Evolutionary conservation across 345 rosid genomes (phyloP), one percentile per base, ranked within the genome.

Genomic region (Draba incana): DNA sequence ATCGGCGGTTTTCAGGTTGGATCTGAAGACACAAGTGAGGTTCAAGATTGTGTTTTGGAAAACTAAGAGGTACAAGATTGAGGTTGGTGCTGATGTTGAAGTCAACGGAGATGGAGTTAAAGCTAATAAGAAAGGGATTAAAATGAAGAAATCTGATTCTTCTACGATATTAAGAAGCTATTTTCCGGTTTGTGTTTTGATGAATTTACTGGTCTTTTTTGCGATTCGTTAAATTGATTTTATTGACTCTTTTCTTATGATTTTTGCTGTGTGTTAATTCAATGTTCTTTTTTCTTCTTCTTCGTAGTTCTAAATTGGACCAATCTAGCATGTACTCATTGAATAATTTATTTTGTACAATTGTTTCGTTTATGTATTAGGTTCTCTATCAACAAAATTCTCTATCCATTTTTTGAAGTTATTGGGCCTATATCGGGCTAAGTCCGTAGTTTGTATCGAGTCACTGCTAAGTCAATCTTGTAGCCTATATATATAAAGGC

Each of bases 1-100:
- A 28, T 28, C 31, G 31, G 31, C 31, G 31, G 31, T 28, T 28
- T 28, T 28, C 31, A 28, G 31, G 31, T 28, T 28, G 3, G 31
- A 28, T 28, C 31, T 28, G 31, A 28, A 28, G 31, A 87, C 94
- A 16, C 39, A 57, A 8, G 89, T 90, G 63, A 85, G 89, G 65
- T 88, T 80, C 79, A 87, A 82, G 88, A 81, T 84, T 73, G 4
- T 85, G 23, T 56, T 69, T 1, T 88, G 86, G 88, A 77, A 70
- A 68, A 93, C 96, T 0, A 84, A 80, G 78, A 82, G 87, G 70
- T 41, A 75, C 2, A 47, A 4, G 57, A 66, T 93, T 37, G 66
- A 5, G 10, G 89, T 82, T 8, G 84, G 86, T 24, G 92, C 74
- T 47, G 57, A 78, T n/a, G 74, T 93, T 47, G 50, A 60, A 30